phyloP scores from a whole-genome alignment of 768 basidiomycete species.

The Favolaschia claudopus region DNA sequence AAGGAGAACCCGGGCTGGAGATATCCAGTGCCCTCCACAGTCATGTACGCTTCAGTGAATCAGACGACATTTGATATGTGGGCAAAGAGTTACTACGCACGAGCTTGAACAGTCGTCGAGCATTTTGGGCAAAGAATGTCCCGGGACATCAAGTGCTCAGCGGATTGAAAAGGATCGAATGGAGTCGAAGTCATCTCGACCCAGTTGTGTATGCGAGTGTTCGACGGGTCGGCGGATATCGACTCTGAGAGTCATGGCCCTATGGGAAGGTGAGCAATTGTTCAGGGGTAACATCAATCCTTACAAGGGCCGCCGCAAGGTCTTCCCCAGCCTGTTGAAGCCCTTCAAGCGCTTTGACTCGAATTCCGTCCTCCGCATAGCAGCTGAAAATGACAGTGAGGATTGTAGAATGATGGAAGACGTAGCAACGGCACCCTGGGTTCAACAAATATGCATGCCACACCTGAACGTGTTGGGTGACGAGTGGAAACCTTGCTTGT shows the following conservation, averaged over 20 bases:
- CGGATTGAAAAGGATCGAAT: slow-evolving; percentile 29
- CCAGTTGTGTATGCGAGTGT: slow-evolving; percentile 27
- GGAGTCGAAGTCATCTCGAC: slow-evolving; percentile 20
- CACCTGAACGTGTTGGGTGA: too few relatives aligned
- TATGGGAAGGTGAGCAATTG: background rate
- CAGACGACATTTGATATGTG: background rate
- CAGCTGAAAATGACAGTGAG: slow-evolving; percentile 29
- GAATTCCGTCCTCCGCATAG: slow-evolving; percentile 42
- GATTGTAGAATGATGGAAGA: background rate
- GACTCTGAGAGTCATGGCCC: slow-evolving; percentile 1
- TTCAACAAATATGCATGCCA: slow-evolving; percentile 48
- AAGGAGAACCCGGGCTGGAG: slow-evolving; percentile 49
- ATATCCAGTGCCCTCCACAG: slow-evolving; percentile 52
- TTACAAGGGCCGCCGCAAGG: slow-evolving; percentile 26
- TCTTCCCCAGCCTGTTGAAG: slow-evolving; percentile 33
- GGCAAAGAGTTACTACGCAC: slow-evolving; percentile 30
- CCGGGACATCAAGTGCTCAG: slow-evolving; percentile 19
- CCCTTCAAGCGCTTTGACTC: slow-evolving; percentile 28
- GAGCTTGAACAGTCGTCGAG: slow-evolving; percentile 23
- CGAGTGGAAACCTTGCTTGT: too few relatives aligned
- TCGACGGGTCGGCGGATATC: slow-evolving; percentile 12
- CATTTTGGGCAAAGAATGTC: slow-evolving; percentile 41
- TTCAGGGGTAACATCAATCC: background rate
- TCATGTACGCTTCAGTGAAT: slow-evolving; percentile 47
- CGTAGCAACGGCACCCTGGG: slow-evolving; percentile 26